These are phyloP conservation scores for Anisodus tanguticus DNA, from an alignment of 257 asterid genomes.

Conservation along the genomic window DNA sequence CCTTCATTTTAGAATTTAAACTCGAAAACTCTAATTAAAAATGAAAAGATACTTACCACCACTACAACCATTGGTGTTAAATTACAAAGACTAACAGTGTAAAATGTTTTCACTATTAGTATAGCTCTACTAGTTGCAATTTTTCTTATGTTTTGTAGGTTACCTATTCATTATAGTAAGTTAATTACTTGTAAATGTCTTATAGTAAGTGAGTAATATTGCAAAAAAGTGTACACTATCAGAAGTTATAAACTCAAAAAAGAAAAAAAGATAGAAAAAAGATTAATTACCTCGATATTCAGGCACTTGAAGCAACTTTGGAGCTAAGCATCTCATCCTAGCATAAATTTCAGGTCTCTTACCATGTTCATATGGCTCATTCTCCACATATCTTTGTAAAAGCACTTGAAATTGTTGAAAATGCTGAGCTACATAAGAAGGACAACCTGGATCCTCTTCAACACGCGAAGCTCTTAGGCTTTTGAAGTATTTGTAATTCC, in stretches of 20 bases:
- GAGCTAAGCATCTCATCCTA: slow-evolving; percentile 70
- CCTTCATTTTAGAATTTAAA: too few species aligned
- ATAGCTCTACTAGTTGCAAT: too few species aligned
- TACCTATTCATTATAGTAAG: background rate
- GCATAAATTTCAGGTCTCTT: slow-evolving; percentile 82
- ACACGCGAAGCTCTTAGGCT: slow-evolving; percentile 56
- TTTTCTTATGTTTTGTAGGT: background rate
- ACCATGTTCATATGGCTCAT: slow-evolving; percentile 87
- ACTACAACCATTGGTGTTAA: too few species aligned
- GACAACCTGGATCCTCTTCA: slow-evolving; percentile 76
- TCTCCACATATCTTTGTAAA: slow-evolving; percentile 76
- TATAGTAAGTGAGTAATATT: background rate
- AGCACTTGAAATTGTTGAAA: slow-evolving; percentile 87
- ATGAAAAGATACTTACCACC: too few species aligned
- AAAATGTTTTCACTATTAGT: too few species aligned
- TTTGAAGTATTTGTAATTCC: slow-evolving; percentile 82
- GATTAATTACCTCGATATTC: slow-evolving; percentile 73
- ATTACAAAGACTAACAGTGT: too few species aligned
- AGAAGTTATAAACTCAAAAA: too few species aligned
- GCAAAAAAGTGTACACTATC: too few species aligned
- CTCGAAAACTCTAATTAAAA: too few species aligned
- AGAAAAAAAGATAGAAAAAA: background rate
- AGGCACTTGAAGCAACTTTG: slow-evolving; percentile 88
- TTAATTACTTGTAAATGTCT: background rate
- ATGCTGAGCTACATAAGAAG: slow-evolving; percentile 75